Conservation (phyloP, 805 yeast species). For the Zygosaccharomyces kombuchaensis region DNA sequence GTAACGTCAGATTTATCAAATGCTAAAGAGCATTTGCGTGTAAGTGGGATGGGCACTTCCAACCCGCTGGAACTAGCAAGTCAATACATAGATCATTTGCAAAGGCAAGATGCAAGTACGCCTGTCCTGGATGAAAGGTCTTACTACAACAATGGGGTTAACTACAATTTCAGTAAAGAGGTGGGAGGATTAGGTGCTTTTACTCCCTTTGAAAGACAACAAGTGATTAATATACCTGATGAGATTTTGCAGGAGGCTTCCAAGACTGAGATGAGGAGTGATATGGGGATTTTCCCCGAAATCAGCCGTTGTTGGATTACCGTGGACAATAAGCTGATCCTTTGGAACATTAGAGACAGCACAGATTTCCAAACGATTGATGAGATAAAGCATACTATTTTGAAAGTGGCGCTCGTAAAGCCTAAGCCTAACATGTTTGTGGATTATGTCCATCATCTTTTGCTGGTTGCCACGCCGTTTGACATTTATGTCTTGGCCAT, state of each 20-base stretch:
- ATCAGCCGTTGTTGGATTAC: conserved; percentile 82
- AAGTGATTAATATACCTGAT: conserved; percentile 73
- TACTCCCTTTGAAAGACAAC: conserved; percentile 72
- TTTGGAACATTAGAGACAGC: conserved; percentile 73
- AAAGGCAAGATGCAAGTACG: conserved; percentile 56
- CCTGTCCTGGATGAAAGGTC: conserved; percentile 47
- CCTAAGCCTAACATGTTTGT: conserved; percentile 82
- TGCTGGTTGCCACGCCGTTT: conserved; percentile 74
- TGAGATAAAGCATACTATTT: conserved; percentile 71
- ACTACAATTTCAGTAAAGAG: conserved; percentile 61
- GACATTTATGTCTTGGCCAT: conserved; percentile 76
- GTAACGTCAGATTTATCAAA: conserved; percentile 12
- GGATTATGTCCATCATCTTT: conserved; percentile 64
- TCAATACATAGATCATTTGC: conserved; percentile 55
- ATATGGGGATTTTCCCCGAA: conserved; percentile 80
- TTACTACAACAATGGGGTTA: conserved; percentile 51
- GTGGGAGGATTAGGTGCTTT: conserved; percentile 45
- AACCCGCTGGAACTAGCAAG: conserved; percentile 52
- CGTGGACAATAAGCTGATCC: conserved; percentile 70
- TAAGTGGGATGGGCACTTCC: conserved; percentile 32
- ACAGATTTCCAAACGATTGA: conserved; percentile 76
- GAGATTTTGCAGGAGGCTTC: conserved; percentile 69
- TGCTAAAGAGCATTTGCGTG: conserved; percentile 32
- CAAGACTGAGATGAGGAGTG: conserved; percentile 58
- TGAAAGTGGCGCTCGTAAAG: conserved; percentile 68